phyloP scores from a whole-genome alignment of 208 protist species.

The Leishmania braziliensis region DNA sequence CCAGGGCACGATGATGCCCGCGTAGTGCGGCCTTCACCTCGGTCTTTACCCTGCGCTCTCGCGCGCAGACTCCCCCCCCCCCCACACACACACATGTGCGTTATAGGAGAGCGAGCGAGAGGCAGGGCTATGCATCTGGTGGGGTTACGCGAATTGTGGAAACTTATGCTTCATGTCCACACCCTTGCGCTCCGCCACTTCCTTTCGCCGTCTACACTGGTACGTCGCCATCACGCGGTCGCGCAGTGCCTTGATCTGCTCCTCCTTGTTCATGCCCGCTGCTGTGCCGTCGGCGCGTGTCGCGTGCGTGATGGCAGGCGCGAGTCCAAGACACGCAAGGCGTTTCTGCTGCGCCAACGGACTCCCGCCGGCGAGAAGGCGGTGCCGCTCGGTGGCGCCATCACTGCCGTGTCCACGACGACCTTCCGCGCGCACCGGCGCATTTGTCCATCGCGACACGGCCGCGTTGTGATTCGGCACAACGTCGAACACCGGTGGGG shows the following conservation, averaged over 20 bases:
- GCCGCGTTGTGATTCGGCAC: constrained; percentile 73
- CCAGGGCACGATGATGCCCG: not conserved
- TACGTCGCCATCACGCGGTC: constrained; percentile 82
- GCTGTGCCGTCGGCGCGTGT: constrained; percentile 7
- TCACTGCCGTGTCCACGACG: not conserved
- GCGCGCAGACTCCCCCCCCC: not conserved
- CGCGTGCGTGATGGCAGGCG: constrained; percentile 41
- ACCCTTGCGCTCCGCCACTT: constrained; percentile 52
- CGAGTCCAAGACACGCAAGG: constrained; percentile 64
- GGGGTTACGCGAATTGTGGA: constrained; percentile 43
- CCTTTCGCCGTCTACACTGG: constrained; percentile 55
- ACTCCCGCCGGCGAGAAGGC: constrained; percentile 36
- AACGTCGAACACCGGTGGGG: constrained; percentile 85
- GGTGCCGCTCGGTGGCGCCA: constrained; percentile 20
- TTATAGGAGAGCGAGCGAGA: not conserved
- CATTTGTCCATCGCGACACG: constrained; percentile 60
- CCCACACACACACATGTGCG: not conserved
- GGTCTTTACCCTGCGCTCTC: not conserved
- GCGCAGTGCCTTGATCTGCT: constrained; percentile 79
- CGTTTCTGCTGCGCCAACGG: constrained; percentile 65
- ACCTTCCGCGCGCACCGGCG: constrained; percentile 36
- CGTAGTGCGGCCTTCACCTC: not conserved
- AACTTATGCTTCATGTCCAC: constrained; percentile 86
- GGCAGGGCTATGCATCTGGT: not conserved
- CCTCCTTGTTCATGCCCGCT: constrained; percentile 42